Base-by-base conservation (phyloP, 2,329 filamentous ascomycete genomes). In the Metarhizium sp. region DNA sequence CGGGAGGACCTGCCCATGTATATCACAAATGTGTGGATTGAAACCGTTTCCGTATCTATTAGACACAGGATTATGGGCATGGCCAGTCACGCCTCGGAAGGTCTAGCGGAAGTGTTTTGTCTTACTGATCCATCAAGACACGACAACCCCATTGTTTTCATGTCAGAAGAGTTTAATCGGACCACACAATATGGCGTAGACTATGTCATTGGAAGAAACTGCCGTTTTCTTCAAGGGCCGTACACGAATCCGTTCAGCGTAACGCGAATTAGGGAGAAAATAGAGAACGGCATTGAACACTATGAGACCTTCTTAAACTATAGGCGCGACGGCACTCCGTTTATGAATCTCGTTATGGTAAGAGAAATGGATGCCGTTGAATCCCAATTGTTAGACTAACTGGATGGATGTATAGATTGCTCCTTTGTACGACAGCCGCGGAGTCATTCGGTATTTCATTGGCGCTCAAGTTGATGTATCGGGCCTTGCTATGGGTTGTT, bases 231-330 rank as follows among this genome's bases (percentile, higher is more conserved):
- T 2, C 88, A 91, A 66, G 88, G 88, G 0, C 87, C 87, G 0
- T 81, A 80, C 62, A 90, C 87, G 6, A 86, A 86, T 59, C 75
- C 74, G 0, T 77, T 79, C 58, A 87, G 83, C 52, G 75, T 87
- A 0, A 70, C 75, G 54, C 76, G 88, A 53, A 73, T 92, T 11
- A 75, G 79, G 36, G 79, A 86, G 45, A 83, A 82, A 32, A 70
- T 87, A 11, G 67, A 75, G 7, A 78, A 76, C 1, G 85, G 85
- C n/a, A 78, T 81, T 60, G 87, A 91, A 62, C 81, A 86, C 59
- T 87, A 79, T 54, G 88, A 92, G 62, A 81, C 88, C 0, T 83
- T 92, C 55, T 71, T 92, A 42, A 92, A 92, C 67, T 92, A 88
- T 63, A 80, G 86, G 36, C 81, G 86, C n/a, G 87, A 90, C 61